Percentiles rank a stretch among this genome's conserved stretches.
These are phyloP conservation scores for Polysphondylium violaceum DNA, from an alignment of 78 protist species.

Conservation along the genomic window DNA sequence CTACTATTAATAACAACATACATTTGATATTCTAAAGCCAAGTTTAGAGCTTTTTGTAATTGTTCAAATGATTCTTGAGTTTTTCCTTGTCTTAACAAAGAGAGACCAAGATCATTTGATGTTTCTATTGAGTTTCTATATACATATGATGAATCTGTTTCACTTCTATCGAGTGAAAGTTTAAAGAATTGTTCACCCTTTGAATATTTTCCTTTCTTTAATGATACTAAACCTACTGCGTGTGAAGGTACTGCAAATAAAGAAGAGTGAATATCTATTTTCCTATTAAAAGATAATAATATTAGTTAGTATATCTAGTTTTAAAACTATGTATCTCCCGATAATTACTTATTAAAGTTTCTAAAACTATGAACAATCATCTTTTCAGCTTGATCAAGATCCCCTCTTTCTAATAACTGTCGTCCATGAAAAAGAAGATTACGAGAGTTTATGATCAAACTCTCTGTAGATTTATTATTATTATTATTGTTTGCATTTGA, in stretches of 20 bases:
- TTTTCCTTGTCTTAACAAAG: slow-evolving; percentile 56
- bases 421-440: slow-evolving; percentile 7
- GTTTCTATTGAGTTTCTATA: slow-evolving; percentile 3
- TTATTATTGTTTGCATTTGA: too few relatives aligned
- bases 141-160: not conserved
- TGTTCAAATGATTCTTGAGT: not conserved
- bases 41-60: not conserved
- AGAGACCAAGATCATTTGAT: slow-evolving; percentile 53
- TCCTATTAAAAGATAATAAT: not conserved
- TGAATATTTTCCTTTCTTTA: slow-evolving; percentile 35
- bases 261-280: slow-evolving; percentile 47
- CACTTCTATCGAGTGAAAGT: slow-evolving; percentile 25
- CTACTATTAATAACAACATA: not conserved
- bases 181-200: slow-evolving; percentile 10
- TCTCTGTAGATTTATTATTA: too few relatives aligned
- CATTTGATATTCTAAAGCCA: not conserved
- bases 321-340: not conserved
- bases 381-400: slow-evolving; percentile 21
- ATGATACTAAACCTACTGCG: slow-evolving; percentile 41
- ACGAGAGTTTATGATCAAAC: too few relatives aligned
- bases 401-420: slow-evolving; percentile 23
- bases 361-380: slow-evolving; percentile 1
- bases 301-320: not conserved
- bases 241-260: slow-evolving; percentile 43
- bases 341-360: slow-evolving; percentile 21